These are phyloP conservation scores for Cladophialophora exuberans DNA, from an alignment of 2,329 filamentous ascomycete genomes.

Conservation along the genomic window DNA sequence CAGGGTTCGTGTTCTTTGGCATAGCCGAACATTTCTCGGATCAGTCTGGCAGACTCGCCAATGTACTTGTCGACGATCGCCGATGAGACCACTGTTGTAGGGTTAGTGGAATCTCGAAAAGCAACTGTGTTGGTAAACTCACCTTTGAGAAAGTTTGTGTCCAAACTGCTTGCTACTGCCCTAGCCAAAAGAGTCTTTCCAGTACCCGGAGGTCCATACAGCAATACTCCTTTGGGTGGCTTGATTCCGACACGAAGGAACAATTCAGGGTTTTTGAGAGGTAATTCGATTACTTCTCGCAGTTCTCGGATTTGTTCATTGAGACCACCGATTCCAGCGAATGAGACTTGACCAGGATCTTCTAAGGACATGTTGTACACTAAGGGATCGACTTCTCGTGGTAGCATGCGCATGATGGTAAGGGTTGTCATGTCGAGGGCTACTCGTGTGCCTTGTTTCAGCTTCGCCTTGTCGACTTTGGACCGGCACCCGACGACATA, in stretches of 20 bases:
- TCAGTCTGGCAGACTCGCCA: constrained; percentile 93
- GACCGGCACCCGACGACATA: constrained; percentile 98
- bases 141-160: constrained; percentile 99
- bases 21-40: constrained; percentile 99
- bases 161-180: constrained; percentile 92
- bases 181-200: constrained; percentile 94
- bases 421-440: constrained; percentile 99
- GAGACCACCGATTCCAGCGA: constrained; percentile 93
- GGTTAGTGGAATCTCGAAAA: background rate
- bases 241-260: constrained; percentile 98
- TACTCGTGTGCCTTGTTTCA: constrained; percentile 97
- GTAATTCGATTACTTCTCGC: constrained; percentile 95
- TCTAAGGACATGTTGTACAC: constrained; percentile 99
- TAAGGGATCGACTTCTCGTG: constrained; percentile 94
- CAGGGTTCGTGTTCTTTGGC: constrained; percentile 99
- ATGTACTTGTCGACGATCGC: constrained; percentile 99
- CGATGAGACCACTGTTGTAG: constrained; percentile 82
- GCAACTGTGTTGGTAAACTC: constrained; percentile 34
- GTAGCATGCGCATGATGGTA: constrained; percentile 99
- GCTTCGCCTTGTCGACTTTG: constrained; percentile 94
- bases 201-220: constrained; percentile 95
- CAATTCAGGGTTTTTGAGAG: constrained; percentile 97
- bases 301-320: constrained; percentile 98
- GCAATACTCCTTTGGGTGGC: constrained; percentile 92
- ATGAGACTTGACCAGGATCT: constrained; percentile 96